Evolutionary conservation across 106 monocot species (phyloP), one percentile per base, ranked within the genome.

Genomic region (Chionographis japonica): DNA sequence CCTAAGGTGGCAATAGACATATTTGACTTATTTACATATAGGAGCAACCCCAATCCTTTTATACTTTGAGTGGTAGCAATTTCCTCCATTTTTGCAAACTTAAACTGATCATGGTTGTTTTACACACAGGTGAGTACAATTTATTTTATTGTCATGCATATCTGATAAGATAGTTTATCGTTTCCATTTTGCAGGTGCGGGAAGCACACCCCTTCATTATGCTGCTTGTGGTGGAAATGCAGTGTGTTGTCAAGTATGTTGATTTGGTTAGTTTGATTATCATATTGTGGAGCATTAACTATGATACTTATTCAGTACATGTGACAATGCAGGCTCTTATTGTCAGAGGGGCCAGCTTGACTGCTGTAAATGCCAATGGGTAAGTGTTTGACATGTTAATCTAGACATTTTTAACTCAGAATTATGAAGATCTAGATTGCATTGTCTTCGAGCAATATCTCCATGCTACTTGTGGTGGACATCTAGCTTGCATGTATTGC

Each of bases 141-240:
- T 6, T 46, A 46, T 5, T 46, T 46, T 46, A 2, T 1, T 46
- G 46, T 46, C 46, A 10, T 10, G 46, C 46, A 46, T 46, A 6
- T 46, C 9, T 46, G 5, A 46, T 46, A 46, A 71, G 71, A 58
- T 78, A 72, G 58, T 71, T 63, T 50, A 56, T 51, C 69, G 2
- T 41, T 37, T 37, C 14, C 61, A 49, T 72, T 57, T 70, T 12
- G 61, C 81, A 94, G 93, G 93, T 63, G 72, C 90, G 20, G 90
- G 87, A 40, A 94, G 94, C 80, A 90, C 82, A 17, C 80, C 94
- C 2, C 86, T 94, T 67, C 94, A 94, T 77, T 94, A 90, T 85
- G 90, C 90, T 68, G 94, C 90, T 70, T 94, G 90, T 79, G 90
- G 90, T 52, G 94, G 94, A 73, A 90, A 87, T 82, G 86, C 85